phyloP scores from a whole-genome alignment of 2,329 filamentous ascomycete genomes.

The Apiospora pterosperma region DNA sequence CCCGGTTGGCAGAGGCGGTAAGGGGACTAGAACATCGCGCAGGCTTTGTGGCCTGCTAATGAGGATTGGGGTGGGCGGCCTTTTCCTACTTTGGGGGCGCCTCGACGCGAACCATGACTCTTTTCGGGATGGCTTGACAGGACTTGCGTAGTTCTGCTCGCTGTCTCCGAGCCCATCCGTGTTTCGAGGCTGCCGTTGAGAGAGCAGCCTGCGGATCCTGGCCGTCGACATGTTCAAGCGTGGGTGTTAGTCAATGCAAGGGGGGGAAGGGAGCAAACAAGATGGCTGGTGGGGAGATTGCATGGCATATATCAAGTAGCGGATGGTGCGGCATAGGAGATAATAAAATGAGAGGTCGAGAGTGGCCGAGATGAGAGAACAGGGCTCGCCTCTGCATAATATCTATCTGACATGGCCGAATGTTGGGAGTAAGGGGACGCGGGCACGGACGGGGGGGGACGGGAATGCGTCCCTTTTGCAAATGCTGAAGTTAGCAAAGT shows the following conservation, averaged over 20 bases:
- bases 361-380: background rate
- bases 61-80: constrained; percentile 33
- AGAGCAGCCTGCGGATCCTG: constrained; percentile 41
- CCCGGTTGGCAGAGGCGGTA: constrained; percentile 35
- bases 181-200: constrained; percentile 25
- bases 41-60: constrained; percentile 35
- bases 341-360: background rate
- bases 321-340: constrained; percentile 9
- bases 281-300: constrained; percentile 16
- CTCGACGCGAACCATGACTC: constrained; percentile 22
- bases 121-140: constrained; percentile 12
- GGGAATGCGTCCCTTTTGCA: background rate
- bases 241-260: constrained; percentile 18
- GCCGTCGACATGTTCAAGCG: constrained; percentile 35
- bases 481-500: background rate
- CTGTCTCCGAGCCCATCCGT: constrained; percentile 21
- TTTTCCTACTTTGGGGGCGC: constrained; percentile 25
- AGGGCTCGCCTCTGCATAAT: background rate
- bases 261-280: constrained; percentile 20
- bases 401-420: background rate
- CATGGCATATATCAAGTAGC: constrained; percentile 10
- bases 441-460: no score
- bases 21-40: constrained; percentile 33
- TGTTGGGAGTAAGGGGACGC: constrained; percentile 12
- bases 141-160: constrained; percentile 4